Evolutionary conservation across 306 rosid genomes (phyloP).

Genomic region (Vigna hirtella): DNA sequence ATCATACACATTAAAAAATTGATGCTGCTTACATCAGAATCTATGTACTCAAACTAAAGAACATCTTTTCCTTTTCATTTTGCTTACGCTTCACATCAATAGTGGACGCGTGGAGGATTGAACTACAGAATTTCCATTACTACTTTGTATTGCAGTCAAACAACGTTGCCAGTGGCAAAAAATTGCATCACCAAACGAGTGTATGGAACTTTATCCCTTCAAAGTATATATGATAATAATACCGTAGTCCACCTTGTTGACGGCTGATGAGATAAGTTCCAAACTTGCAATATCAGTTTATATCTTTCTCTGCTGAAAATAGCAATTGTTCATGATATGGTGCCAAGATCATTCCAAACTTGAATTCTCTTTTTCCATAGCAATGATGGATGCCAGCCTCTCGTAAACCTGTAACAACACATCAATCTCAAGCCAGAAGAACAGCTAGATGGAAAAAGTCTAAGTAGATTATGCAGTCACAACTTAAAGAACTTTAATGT

Average conservation of each 20-base stretch:
- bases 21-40: slow-evolving; percentile 6
- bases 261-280: slow-evolving; percentile 26
- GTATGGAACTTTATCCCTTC: slow-evolving; percentile 7
- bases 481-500: background rate
- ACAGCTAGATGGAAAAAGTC: slow-evolving; percentile 1
- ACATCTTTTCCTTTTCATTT: slow-evolving; percentile 1
- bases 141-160: slow-evolving; percentile 28
- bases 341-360: slow-evolving; percentile 57
- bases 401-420: slow-evolving; percentile 63
- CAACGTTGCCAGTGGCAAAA: slow-evolving; percentile 36
- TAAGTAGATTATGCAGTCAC: background rate
- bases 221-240: background rate
- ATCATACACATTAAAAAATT: slow-evolving; percentile 11
- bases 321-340: background rate
- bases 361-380: slow-evolving; percentile 86
- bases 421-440: slow-evolving; percentile 22
- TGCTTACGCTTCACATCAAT: slow-evolving; percentile 16
- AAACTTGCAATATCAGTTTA: slow-evolving; percentile 14
- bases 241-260: slow-evolving; percentile 9
- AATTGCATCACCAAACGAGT: slow-evolving; percentile 34
- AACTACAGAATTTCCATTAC: slow-evolving; percentile 27
- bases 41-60: slow-evolving; percentile 12
- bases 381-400: slow-evolving; percentile 78
- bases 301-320: slow-evolving; percentile 4
- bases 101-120: slow-evolving; percentile 31